Evolutionary conservation across 371 early-diverging fungal genomes (phyloP).

Genomic region (Fennellomyces sp.): DNA sequence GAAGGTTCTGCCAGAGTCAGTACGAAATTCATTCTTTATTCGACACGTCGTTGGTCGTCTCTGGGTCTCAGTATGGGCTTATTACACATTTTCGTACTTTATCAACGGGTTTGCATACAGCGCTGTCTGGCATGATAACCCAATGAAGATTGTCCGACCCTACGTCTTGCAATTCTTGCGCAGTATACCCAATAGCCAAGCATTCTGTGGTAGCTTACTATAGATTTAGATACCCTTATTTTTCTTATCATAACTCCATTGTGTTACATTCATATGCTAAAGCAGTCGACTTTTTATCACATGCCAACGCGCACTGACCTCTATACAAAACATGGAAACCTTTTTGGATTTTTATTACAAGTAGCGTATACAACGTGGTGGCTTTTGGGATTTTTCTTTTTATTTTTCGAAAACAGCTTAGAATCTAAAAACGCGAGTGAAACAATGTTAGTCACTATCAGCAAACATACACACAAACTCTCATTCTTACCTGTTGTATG

Average conservation of each 20-base stretch:
- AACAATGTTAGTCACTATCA: background rate
- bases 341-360: background rate
- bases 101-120: slow-evolving; percentile 31
- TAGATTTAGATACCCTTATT: no score
- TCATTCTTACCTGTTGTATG: slow-evolving; percentile 56
- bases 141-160: background rate
- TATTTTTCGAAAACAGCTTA: background rate
- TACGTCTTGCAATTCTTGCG: slow-evolving; percentile 12
- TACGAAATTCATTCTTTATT: background rate
- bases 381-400: background rate
- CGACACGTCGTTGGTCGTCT: slow-evolving; percentile 8
- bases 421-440: background rate
- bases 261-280: no score
- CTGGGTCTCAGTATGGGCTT: slow-evolving; percentile 25
- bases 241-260: no score
- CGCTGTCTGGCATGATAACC: slow-evolving; percentile 20
- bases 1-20: background rate
- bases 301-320: no score
- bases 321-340: background rate
- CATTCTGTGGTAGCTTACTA: slow-evolving; percentile 20
- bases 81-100: slow-evolving; percentile 23
- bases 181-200: slow-evolving; percentile 9
- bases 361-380: background rate
- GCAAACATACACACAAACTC: background rate
- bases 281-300: no score